Evolutionary conservation across 2,329 filamentous ascomycete genomes (phyloP), one percentile per base, ranked within the genome.

Genomic region (Graphiopsis chlorocephala): DNA sequence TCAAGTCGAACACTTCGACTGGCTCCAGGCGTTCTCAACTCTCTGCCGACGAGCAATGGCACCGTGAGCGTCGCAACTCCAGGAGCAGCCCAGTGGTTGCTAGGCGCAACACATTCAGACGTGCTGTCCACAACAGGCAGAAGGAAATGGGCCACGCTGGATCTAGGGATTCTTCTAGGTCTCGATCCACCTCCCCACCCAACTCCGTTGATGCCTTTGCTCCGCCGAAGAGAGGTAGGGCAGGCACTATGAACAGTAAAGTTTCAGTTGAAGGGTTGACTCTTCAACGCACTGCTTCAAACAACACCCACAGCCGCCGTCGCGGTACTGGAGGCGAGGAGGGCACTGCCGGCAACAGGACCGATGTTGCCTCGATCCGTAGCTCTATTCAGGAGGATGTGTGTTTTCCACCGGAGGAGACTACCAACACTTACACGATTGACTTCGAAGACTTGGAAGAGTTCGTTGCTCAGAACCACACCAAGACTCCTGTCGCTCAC

Each of bases 171-270:
- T 72, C 71, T 25, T 73, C 71, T 11, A 84, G 84, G 25, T 86
- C 85, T 56, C 85, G 92, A 63, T 92, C 91, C 0, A 81, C 86
- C 2, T 98, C 95, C 6, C 94, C 94, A 12, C 95, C 95, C 8
- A 99, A 97, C 77, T 99, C 95, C 0, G 93, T 99, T 60, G 96
- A 98, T 77, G 95, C 95, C 4, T 99, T 99, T 78, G 95, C 95
- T 20, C 91, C 95, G 73, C 91, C 92, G 59, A 91, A 92, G 65
- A 89, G 93, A 65, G 91, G 94, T 74, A 90, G 93, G 50, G 84
- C 87, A 56, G 85, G 86, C 58, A 90, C 88, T 3, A 75, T 86
- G 67, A 92, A 88, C 66, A 89, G 86, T 75, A 80, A 82, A 69
- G 78, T 83, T 35, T 84, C 85, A 2, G 82, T 86, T 35, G 71